These are phyloP conservation scores for Nemophila menziesii DNA, from an alignment of 257 asterid species.

Conservation along the genomic window DNA sequence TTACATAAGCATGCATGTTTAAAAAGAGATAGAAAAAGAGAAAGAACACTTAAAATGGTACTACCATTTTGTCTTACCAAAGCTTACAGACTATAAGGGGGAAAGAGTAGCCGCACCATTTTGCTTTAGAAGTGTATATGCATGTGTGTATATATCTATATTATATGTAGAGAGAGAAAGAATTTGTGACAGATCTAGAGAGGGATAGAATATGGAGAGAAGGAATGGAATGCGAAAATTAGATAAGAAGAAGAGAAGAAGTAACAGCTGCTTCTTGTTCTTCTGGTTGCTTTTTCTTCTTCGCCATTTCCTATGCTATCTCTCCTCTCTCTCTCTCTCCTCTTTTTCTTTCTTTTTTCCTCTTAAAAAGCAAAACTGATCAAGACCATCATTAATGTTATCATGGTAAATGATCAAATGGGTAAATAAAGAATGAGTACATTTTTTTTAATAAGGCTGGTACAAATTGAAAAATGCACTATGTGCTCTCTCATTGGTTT, in stretches of 20 bases:
- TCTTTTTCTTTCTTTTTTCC: slow-evolving; percentile 9
- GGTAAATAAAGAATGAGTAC: slow-evolving; percentile 8
- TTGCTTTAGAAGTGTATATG: not conserved
- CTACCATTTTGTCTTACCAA: slow-evolving; percentile 1
- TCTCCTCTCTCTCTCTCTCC: slow-evolving; percentile 18
- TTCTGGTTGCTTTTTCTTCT: slow-evolving; percentile 27
- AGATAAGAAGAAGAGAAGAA: slow-evolving; percentile 16
- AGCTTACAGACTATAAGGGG: not conserved
- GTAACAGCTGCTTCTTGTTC: slow-evolving; percentile 16
- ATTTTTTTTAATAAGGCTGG: too few relatives aligned
- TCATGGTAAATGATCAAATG: not conserved
- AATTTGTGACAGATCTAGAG: slow-evolving; percentile 47
- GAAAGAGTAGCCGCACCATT: slow-evolving; percentile 10
- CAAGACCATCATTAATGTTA: slow-evolving; percentile 10
- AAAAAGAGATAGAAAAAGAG: not conserved
- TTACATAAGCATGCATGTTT: not conserved
- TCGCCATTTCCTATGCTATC: slow-evolving; percentile 74
- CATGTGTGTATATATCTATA: too few relatives aligned
- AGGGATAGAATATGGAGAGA: slow-evolving; percentile 26
- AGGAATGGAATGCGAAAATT: slow-evolving; percentile 21
- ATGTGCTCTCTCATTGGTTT: not conserved
- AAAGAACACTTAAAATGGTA: slow-evolving; percentile 1
- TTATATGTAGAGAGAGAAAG: slow-evolving; percentile 1
- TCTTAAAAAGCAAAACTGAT: slow-evolving; percentile 6
- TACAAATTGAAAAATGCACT: not conserved